Evolutionary conservation across 2,329 filamentous ascomycete species (phyloP).

Genomic region (Rhinocladiella similis): DNA sequence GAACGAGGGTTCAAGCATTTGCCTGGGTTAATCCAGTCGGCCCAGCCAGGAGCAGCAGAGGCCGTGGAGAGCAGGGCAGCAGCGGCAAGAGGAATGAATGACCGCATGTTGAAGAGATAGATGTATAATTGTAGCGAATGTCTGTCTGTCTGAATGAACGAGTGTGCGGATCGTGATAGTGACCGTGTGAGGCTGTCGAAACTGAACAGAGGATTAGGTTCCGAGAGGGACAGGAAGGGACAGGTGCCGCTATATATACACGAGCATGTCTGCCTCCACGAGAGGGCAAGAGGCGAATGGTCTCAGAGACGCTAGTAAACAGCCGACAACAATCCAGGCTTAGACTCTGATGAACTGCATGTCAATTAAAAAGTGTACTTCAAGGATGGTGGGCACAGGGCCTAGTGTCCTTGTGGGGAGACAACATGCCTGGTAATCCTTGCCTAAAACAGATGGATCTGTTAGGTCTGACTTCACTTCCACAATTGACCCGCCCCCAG

Average conservation of each 20-base stretch:
- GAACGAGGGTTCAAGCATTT: constrained; percentile 18
- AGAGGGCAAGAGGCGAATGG: neutral
- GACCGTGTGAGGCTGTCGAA: neutral
- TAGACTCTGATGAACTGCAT: neutral
- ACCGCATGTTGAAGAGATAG: constrained; percentile 17
- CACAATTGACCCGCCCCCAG: constrained; percentile 1
- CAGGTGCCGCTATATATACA: neutral
- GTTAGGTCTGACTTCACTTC: constrained; percentile 1
- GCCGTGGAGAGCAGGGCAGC: constrained; percentile 21
- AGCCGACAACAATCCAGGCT: neutral
- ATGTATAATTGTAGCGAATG: constrained; percentile 2
- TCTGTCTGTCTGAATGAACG: neutral
- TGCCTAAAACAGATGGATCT: no score
- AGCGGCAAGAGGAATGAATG: constrained; percentile 19
- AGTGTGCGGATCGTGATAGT: neutral
- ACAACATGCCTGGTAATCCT: no score
- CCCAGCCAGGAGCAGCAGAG: constrained; percentile 14
- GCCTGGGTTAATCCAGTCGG: constrained; percentile 17
- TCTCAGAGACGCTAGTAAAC: neutral
- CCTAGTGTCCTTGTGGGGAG: no score
- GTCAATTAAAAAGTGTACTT: neutral
- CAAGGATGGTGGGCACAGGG: neutral
- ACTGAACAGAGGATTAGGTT: neutral
- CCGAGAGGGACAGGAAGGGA: neutral
- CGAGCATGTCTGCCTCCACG: no score